A percentile compares a stretch with the other conserved stretches of the same genome.
Conservation (phyloP, 1,139 yeast species). For the Pichia sp. region DNA sequence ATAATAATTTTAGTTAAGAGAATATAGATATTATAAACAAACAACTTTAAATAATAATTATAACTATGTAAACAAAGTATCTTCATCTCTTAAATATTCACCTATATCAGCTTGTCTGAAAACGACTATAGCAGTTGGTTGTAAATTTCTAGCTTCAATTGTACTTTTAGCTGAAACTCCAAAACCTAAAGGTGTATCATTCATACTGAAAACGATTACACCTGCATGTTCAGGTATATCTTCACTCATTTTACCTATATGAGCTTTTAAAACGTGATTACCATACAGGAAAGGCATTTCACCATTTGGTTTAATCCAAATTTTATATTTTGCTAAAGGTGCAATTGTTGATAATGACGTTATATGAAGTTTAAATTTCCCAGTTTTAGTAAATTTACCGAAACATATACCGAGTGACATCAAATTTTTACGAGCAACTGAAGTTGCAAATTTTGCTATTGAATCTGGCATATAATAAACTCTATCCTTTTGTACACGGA, state of each 20-base stretch:
- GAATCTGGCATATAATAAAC: constrained; percentile 86
- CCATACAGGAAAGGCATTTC: constrained; percentile 98
- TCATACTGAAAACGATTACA: constrained; percentile 83
- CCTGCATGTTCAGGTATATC: constrained; percentile 99
- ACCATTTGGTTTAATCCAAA: constrained; percentile 95
- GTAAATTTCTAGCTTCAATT: constrained; percentile 77
- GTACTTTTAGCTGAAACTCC: constrained; percentile 94
- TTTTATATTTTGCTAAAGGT: constrained; percentile 83
- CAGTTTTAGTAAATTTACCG: constrained; percentile 96
- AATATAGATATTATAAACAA: too few species aligned
- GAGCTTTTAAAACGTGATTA: constrained; percentile 93
- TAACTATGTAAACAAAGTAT: constrained; percentile 72
- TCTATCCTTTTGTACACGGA: constrained; percentile 91
- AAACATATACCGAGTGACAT: constrained; percentile 92
- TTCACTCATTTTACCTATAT: constrained; percentile 92
- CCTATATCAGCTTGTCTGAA: constrained; percentile 98
- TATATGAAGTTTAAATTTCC: constrained; percentile 89
- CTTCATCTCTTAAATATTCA: constrained; percentile 96
- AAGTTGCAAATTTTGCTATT: constrained; percentile 81
- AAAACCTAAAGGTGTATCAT: constrained; percentile 88
- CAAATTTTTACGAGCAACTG: constrained; percentile 78
- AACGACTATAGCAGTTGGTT: constrained; percentile 91
- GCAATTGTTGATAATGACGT: constrained; percentile 82
- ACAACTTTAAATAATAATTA: too few species aligned
- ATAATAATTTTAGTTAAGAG: too few species aligned